Percentiles rank a stretch among this genome's conserved stretches.
These are phyloP conservation scores for Phytophthora cryptogea DNA, from an alignment of 352 stramenopile species.

Conservation along the genomic window DNA sequence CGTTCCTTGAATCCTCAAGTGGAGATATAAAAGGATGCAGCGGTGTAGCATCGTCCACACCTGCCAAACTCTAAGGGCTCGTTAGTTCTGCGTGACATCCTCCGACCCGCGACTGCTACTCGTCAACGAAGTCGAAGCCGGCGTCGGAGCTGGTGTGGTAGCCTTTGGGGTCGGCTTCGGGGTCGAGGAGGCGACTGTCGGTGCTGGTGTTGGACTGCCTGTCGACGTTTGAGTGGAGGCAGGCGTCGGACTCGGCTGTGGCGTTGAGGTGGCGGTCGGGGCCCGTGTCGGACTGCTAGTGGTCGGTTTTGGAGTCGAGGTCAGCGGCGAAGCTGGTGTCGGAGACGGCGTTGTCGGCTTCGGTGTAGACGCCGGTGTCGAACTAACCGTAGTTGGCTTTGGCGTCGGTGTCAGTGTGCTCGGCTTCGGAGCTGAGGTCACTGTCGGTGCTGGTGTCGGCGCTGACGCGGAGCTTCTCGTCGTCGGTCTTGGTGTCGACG, in stretches of 20 bases:
- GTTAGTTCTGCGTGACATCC: conserved; percentile 22
- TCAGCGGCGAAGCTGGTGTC: neutral
- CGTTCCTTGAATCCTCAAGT: conserved; percentile 8
- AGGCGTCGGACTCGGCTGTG: neutral
- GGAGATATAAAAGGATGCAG: neutral
- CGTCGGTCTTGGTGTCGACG: too few species aligned
- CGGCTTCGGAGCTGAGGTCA: neutral
- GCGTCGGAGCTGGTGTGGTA: neutral
- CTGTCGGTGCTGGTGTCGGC: neutral
- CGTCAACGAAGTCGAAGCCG: conserved; percentile 1
- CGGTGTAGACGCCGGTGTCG: neutral
- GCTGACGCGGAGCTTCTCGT: too few species aligned
- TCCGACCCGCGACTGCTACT: conserved; percentile 9
- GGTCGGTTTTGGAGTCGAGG: neutral
- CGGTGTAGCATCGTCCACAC: neutral
- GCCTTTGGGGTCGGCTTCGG: neutral
- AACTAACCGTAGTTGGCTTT: neutral
- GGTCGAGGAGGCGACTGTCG: neutral
- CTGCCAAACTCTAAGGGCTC: neutral
- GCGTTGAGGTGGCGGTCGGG: neutral
- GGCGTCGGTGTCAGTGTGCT: neutral
- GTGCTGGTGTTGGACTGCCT: neutral
- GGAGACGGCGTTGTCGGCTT: conserved; percentile 1
- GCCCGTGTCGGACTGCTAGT: neutral
- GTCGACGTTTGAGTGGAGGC: neutral